Conservation (phyloP, 2,329 filamentous ascomycete species). For the Pseudogymnoascus sp. region DNA sequence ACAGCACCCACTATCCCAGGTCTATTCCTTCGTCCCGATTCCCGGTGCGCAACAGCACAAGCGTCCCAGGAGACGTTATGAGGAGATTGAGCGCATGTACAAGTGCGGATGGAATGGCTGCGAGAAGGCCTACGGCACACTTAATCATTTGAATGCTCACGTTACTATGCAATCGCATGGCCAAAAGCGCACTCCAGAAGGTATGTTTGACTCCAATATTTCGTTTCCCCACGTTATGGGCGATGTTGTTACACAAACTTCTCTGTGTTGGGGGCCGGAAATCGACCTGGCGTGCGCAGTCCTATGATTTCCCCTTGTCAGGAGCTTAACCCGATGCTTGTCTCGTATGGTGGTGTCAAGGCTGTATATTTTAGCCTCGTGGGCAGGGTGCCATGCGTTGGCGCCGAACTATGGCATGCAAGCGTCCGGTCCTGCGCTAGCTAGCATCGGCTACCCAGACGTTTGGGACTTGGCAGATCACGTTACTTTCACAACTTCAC, state of each 20-base stretch:
- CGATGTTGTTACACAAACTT: background rate
- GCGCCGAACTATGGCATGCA: conserved; percentile 7
- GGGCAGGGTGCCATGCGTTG: conserved; percentile 4
- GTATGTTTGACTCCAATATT: conserved; percentile 46
- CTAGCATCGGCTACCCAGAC: conserved; percentile 36
- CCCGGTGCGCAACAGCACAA: conserved; percentile 97
- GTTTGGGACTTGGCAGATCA: conserved; percentile 21
- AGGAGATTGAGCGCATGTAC: conserved; percentile 99
- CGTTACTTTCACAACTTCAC: conserved; percentile 6
- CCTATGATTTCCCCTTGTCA: conserved; percentile 8
- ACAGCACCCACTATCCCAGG: conserved; percentile 55
- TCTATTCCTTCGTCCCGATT: conserved; percentile 97
- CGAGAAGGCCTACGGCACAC: conserved; percentile 94
- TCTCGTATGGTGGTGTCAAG: background rate
- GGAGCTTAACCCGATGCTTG: conserved; percentile 9
- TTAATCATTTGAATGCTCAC: conserved; percentile 96
- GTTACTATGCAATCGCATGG: conserved; percentile 99
- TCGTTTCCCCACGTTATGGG: background rate
- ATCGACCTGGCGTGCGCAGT: background rate
- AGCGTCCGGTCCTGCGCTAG: conserved; percentile 27
- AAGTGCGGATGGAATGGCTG: conserved; percentile 98
- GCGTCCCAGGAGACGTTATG: conserved; percentile 82
- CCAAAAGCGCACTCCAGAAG: conserved; percentile 90
- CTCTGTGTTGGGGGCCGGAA: background rate
- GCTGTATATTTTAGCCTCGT: conserved; percentile 7